Evolutionary conservation across 805 yeast genomes (phyloP), one percentile per base, ranked within the genome.

Genomic region (Ogataea naganishii): DNA sequence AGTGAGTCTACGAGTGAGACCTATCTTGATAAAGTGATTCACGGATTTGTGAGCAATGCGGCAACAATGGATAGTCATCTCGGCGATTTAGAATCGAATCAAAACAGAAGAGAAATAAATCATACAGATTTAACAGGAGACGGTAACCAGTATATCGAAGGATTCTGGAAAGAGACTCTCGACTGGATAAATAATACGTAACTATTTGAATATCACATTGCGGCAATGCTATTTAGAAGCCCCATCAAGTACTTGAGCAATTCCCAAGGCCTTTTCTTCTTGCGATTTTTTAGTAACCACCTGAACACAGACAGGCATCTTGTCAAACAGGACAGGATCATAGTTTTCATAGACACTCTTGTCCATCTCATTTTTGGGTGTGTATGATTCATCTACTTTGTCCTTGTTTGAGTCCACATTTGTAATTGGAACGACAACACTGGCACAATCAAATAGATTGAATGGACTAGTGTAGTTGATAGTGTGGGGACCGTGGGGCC

Each of bases 271-370:
- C 45, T 74, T 75, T 43, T 79, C 86, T 40, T 79, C 88, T 41
- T 74, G 68, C 13, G 64, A 58, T 31, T 72, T 62, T 34, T 62
- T 61, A n/a, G 80, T 74, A 4, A 77, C 72, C 18, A 80, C 54
- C 49, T 79, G 85, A n/a, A 80, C 53, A 13, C 75, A 71, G 10
- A 73, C 75, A 0, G 84, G 77, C 32, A 76, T 71, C 4, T 76
- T 79, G 39, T 72, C 63, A 47, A 65, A 59, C 36, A 66, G 66
- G 30, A 55, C 64, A 1, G 78, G 66, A 25, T 41, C 35, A 26
- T 72, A 75, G 29, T 61, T 47, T 18, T 54, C 49, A 39, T 62
- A 62, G 22, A 69, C 63, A 14, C 53, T 60, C 25, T 51, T 41
- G 29, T 75, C 81, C 3, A 60, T 44, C 2, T 57, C 60, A 42